These are phyloP conservation scores for Thelephora terrestris DNA, from an alignment of 1,284 basidiomycete genomes.

Conservation along the genomic window DNA sequence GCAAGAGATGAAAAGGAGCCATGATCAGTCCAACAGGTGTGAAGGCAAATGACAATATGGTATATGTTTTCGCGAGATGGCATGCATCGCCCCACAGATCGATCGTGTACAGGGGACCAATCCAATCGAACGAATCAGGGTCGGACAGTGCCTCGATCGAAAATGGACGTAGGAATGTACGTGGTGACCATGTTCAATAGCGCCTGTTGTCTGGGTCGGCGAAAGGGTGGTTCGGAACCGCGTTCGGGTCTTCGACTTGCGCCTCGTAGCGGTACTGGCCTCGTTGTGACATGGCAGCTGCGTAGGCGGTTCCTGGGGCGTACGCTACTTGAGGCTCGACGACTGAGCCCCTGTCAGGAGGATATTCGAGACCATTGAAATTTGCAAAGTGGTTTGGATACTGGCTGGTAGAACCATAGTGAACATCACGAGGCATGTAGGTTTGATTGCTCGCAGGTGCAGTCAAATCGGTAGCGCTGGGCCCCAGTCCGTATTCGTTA, in stretches of 20 bases:
- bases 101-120: too few relatives aligned
- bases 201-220: conserved; percentile 19
- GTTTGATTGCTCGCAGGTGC: conserved; percentile 15
- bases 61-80: too few relatives aligned
- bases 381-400: not conserved
- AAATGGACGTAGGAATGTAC: too few relatives aligned
- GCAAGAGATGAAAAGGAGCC: too few relatives aligned
- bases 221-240: conserved; percentile 18
- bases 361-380: conserved; percentile 10
- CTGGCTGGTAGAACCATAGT: conserved; percentile 18
- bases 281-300: conserved; percentile 14
- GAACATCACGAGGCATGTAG: conserved; percentile 24
- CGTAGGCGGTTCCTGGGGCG: conserved; percentile 19
- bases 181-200: too few relatives aligned
- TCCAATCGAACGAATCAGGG: too few relatives aligned
- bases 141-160: too few relatives aligned
- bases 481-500: conserved; percentile 12
- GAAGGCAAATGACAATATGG: too few relatives aligned
- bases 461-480: conserved; percentile 16
- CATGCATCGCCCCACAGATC: too few relatives aligned
- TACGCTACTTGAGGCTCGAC: conserved; percentile 12
- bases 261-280: conserved; percentile 17
- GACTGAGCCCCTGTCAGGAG: conserved; percentile 16
- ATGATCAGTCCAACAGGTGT: too few relatives aligned
- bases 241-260: conserved; percentile 7